Evolutionary conservation across 306 rosid genomes (phyloP), one percentile per base, ranked within the genome.

Genomic region (Vigna reflexopilosa): DNA sequence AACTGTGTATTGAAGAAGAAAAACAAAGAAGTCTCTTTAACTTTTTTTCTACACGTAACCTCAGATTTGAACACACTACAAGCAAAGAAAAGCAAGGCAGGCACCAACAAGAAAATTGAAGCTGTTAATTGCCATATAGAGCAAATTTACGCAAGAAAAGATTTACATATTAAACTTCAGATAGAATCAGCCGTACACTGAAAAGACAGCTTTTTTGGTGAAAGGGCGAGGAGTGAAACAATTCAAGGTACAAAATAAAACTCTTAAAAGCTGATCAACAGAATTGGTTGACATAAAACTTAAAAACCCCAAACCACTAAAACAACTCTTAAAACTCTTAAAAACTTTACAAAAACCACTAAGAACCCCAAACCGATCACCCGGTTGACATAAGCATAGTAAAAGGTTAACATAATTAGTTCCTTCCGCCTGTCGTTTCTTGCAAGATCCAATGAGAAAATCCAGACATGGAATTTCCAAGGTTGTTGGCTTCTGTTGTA

Each of bases 281-380:
- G 73, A 26, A 26, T 26, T 26, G 28, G 28, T 26, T 26, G 28
- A 26, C 28, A 26, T 26, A 26, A 26, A 26, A 26, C 28, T 26
- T 26, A 26, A 26, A 26, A 26, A 26, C 28, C 28, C 28, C 28
- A 26, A 26, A 26, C 28, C 28, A 26, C 28, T 26, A 26, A 26
- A 26, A 26, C 28, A 26, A 26, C 28, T 26, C 28, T 26, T 45
- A 54, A 77, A 49, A 71, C 58, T 78, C 67, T 74, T 47, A 6
- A 67, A 75, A 52, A 17, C 84, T 85, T 81, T 87, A 80, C 89
- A 83, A 65, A 72, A 59, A 68, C 54, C 71, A 77, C 22, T 55
- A 9, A 63, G 72, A 73, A 80, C 62, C 63, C 80, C 75, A 74
- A 58, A 75, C 83, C 79, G 50, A 56, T 77, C 85, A 76, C 54